Evolutionary conservation across 805 yeast species (phyloP).

Genomic region (Saccharomyces jurei): DNA sequence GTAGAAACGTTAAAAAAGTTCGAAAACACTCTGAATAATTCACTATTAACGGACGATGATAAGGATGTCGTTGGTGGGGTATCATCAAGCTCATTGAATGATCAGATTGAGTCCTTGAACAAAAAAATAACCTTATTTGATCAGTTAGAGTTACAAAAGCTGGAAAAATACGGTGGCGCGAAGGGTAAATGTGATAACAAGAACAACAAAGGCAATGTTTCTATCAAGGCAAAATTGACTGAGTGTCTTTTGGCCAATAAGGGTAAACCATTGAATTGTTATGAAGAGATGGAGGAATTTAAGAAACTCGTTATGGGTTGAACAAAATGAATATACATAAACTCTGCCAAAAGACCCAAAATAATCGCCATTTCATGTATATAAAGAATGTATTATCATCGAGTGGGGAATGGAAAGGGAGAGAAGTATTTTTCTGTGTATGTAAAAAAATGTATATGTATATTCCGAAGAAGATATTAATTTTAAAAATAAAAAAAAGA

Average conservation of each 20-base stretch:
- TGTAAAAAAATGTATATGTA: conserved; percentile 4
- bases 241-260: conserved; percentile 52
- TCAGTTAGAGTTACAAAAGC: conserved; percentile 24
- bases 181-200: conserved; percentile 2
- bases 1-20: conserved; percentile 44
- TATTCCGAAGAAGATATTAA: conserved; percentile 3
- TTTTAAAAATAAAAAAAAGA: neutral
- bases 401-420: neutral
- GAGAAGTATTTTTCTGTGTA: conserved; percentile 2
- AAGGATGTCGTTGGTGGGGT: conserved; percentile 26
- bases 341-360: conserved; percentile 1
- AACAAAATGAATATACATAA: neutral
- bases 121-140: conserved; percentile 32
- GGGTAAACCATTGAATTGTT: conserved; percentile 67
- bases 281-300: conserved; percentile 70
- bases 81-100: conserved; percentile 31
- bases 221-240: conserved; percentile 39
- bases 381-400: neutral
- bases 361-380: neutral
- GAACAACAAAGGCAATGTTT: conserved; percentile 29
- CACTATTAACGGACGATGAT: conserved; percentile 31
- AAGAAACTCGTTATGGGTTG: conserved; percentile 45
- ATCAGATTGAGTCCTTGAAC: conserved; percentile 36
- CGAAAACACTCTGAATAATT: conserved; percentile 39
- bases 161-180: conserved; percentile 4